Conservation (phyloP, 371 early-diverging fungal species). For the Encephalitozoon cuniculi region DNA sequence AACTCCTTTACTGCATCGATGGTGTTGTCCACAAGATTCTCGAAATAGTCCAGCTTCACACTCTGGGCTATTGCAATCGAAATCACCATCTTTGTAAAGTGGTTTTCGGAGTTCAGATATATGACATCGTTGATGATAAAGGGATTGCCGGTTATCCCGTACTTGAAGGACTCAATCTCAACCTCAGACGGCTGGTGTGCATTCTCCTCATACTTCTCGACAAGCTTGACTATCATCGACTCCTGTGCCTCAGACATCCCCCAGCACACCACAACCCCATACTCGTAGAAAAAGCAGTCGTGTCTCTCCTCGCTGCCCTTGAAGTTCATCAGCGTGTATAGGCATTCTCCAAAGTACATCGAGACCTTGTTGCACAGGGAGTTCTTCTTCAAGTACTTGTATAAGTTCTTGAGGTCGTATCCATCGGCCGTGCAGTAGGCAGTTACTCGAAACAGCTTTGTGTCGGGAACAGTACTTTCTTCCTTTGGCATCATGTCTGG, state of each 20-base stretch:
- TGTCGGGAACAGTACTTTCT: slow-evolving; percentile 36
- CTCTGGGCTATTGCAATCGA: slow-evolving; percentile 62
- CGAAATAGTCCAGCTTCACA: slow-evolving; percentile 61
- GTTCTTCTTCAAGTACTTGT: slow-evolving; percentile 50
- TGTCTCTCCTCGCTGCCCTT: slow-evolving; percentile 7
- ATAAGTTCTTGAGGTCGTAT: slow-evolving; percentile 56
- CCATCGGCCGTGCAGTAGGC: slow-evolving; percentile 61
- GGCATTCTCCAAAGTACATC: slow-evolving; percentile 61
- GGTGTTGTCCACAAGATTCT: slow-evolving; percentile 58
- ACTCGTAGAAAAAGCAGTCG: slow-evolving; percentile 59
- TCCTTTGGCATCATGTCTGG: slow-evolving; percentile 20
- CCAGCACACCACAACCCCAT: slow-evolving; percentile 61
- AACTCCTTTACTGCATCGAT: slow-evolving; percentile 57
- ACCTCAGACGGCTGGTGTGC: slow-evolving; percentile 47
- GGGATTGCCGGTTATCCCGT: slow-evolving; percentile 58
- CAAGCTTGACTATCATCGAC: slow-evolving; percentile 50
- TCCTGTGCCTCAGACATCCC: slow-evolving; percentile 54
- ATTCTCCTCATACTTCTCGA: slow-evolving; percentile 55
- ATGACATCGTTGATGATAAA: slow-evolving; percentile 61
- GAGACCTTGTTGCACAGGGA: slow-evolving; percentile 40
- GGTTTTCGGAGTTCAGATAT: slow-evolving; percentile 58
- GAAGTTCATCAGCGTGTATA: slow-evolving; percentile 47
- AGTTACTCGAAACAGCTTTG: slow-evolving; percentile 54
- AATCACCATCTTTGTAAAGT: slow-evolving; percentile 61
- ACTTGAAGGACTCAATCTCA: slow-evolving; percentile 59